Percentiles rank a stretch among this genome's conserved stretches.
Evolutionary conservation across 805 yeast genomes (phyloP).

Genomic region (Myxozyma sirexii): DNA sequence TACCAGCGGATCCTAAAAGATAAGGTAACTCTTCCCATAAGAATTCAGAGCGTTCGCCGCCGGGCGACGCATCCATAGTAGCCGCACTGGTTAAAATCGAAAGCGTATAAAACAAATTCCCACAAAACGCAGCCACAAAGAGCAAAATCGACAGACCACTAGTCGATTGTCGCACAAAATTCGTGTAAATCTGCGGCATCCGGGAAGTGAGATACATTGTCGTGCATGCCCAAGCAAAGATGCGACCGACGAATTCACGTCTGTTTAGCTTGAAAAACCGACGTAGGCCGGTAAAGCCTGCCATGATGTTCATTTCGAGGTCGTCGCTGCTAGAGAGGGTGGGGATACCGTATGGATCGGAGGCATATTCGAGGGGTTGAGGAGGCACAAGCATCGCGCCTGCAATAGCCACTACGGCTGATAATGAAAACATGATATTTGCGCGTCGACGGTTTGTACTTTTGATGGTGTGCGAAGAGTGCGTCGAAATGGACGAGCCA

Average conservation of each 20-base stretch:
- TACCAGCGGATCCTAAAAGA: constrained; percentile 82
- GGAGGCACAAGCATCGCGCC: constrained; percentile 31
- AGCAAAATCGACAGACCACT: constrained; percentile 81
- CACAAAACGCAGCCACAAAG: constrained; percentile 75
- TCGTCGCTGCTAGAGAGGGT: neutral
- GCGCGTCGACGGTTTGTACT: constrained; percentile 20
- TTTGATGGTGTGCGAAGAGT: constrained; percentile 24
- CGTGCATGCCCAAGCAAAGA: constrained; percentile 80
- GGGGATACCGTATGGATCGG: neutral
- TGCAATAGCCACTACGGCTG: constrained; percentile 29
- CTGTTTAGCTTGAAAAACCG: constrained; percentile 21
- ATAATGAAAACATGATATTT: constrained; percentile 30
- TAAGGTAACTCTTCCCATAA: constrained; percentile 75
- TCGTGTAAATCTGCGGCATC: constrained; percentile 80
- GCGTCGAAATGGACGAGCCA: constrained; percentile 1
- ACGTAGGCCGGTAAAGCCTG: constrained; percentile 22
- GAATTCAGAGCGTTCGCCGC: constrained; percentile 51
- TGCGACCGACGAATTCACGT: constrained; percentile 45
- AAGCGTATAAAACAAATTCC: constrained; percentile 73
- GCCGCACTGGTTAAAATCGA: constrained; percentile 66
- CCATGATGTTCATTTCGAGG: neutral
- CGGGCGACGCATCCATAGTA: constrained; percentile 15
- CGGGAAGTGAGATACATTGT: constrained; percentile 74
- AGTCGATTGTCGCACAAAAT: constrained; percentile 76
- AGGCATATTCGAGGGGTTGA: neutral